A percentile compares a stretch with the other conserved stretches of the same genome.
Conservation (phyloP, 768 basidiomycete genomes). For the Exidia glandulosa region DNA sequence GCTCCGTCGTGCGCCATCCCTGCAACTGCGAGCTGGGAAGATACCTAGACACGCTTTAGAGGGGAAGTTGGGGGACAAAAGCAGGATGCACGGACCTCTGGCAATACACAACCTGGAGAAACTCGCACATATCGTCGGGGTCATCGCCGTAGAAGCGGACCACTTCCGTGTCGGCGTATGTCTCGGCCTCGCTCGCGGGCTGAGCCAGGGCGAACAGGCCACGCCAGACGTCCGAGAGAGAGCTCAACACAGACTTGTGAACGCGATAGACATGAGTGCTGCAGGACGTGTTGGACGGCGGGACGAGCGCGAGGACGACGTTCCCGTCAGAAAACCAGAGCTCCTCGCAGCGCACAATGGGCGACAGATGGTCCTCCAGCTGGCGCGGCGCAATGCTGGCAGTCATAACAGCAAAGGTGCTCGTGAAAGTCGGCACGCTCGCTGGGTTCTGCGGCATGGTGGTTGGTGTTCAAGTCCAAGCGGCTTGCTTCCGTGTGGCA, state of each 20-base stretch:
- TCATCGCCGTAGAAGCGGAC: background rate
- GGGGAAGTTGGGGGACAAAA: no score
- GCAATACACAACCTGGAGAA: background rate
- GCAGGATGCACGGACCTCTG: background rate
- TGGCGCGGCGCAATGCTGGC: background rate
- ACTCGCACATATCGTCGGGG: background rate
- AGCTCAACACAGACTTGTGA: background rate
- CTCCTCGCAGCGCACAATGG: background rate
- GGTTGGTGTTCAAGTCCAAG: background rate
- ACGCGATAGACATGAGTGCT: background rate
- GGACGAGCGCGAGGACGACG: background rate
- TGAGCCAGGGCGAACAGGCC: background rate
- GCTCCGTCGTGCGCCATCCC: background rate
- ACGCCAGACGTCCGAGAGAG: background rate
- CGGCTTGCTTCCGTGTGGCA: background rate
- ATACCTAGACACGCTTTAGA: background rate
- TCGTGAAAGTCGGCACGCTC: background rate
- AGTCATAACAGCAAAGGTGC: background rate
- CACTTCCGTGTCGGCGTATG: background rate
- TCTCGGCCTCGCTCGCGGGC: background rate
- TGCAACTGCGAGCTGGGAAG: background rate
- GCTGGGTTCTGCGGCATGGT: background rate
- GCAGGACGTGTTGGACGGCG: background rate
- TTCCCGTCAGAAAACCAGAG: background rate
- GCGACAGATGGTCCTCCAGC: background rate